Conservation (phyloP, 495 filamentous ascomycete species). For the Penicillium waksmanii region DNA sequence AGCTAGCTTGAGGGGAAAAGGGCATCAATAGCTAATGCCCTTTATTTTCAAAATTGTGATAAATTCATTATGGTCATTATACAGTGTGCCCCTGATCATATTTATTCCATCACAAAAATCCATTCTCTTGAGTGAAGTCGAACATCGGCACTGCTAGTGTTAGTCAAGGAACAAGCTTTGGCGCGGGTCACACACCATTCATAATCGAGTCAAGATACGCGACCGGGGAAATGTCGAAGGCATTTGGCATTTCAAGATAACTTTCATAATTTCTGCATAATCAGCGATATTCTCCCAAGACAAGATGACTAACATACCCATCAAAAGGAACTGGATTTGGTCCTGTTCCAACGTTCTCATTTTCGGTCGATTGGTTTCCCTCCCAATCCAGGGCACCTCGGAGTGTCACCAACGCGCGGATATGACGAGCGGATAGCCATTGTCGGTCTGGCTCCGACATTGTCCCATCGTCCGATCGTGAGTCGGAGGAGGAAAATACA, state of each 20-base stretch:
- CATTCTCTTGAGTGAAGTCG: slow-evolving; percentile 30
- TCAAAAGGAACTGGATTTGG: slow-evolving; percentile 2
- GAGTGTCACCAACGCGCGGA: slow-evolving; percentile 38
- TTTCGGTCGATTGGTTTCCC: slow-evolving; percentile 11
- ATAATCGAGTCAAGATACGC: slow-evolving; percentile 44
- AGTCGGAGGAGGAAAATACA: slow-evolving; percentile 34
- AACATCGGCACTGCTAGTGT: slow-evolving; percentile 31
- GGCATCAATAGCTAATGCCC: too few species aligned
- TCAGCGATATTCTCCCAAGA: background rate
- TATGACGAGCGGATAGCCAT: slow-evolving; percentile 41
- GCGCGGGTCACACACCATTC: slow-evolving; percentile 30
- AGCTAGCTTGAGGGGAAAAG: too few species aligned
- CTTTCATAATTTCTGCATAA: slow-evolving; percentile 6
- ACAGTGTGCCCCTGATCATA: background rate
- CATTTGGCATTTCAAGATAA: slow-evolving; percentile 19
- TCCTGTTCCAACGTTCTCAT: slow-evolving; percentile 9
- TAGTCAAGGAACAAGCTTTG: background rate
- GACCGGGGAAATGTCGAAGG: slow-evolving; percentile 32
- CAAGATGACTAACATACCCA: slow-evolving; percentile 12
- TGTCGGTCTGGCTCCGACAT: slow-evolving; percentile 25
- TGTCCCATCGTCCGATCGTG: slow-evolving; percentile 18
- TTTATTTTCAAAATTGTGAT: too few species aligned
- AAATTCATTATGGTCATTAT: too few species aligned
- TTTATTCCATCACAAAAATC: slow-evolving; percentile 14
- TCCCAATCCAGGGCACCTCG: slow-evolving; percentile 27